Evolutionary conservation across 192 early-diverging fungal genomes (phyloP).

Genomic region (Coemansia sp.): DNA sequence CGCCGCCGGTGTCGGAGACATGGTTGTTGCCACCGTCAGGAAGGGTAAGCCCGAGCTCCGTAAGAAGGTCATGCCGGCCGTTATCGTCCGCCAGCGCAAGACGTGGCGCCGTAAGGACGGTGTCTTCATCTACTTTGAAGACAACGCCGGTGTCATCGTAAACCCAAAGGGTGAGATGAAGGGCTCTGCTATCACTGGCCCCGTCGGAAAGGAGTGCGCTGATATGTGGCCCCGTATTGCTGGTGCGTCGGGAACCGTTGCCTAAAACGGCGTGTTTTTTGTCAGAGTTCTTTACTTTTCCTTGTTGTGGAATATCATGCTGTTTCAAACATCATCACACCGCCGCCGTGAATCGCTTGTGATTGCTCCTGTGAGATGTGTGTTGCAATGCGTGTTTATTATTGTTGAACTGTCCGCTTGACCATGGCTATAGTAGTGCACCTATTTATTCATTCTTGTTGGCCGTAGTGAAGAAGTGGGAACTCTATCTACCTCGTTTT

Average conservation of each 20-base stretch:
- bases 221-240: slow-evolving; percentile 99
- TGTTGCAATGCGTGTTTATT: no score
- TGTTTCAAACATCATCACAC: slow-evolving; percentile 12
- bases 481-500: no score
- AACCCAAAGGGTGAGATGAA: slow-evolving; percentile 99
- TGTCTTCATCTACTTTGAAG: slow-evolving; percentile 99
- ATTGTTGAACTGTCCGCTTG: no score
- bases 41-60: slow-evolving; percentile 99
- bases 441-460: no score
- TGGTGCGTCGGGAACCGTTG: slow-evolving; percentile 81
- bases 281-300: slow-evolving; percentile 13
- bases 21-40: slow-evolving; percentile 99
- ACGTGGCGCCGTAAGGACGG: slow-evolving; percentile 98
- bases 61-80: slow-evolving; percentile 99
- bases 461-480: no score
- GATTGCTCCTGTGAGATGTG: no score
- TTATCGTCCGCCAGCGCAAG: slow-evolving; percentile 99
- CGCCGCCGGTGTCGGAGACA: slow-evolving; percentile 97
- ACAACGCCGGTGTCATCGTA: slow-evolving; percentile 99
- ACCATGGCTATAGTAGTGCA: no score
- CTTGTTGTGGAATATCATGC: slow-evolving; percentile 9
- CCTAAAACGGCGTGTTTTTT: slow-evolving; percentile 43
- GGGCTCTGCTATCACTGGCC: slow-evolving; percentile 99
- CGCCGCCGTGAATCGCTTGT: background rate
- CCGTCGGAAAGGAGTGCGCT: slow-evolving; percentile 99